These are phyloP conservation scores for Pezicula carpinea DNA, from an alignment of 2,329 filamentous ascomycete species.

Conservation along the genomic window DNA sequence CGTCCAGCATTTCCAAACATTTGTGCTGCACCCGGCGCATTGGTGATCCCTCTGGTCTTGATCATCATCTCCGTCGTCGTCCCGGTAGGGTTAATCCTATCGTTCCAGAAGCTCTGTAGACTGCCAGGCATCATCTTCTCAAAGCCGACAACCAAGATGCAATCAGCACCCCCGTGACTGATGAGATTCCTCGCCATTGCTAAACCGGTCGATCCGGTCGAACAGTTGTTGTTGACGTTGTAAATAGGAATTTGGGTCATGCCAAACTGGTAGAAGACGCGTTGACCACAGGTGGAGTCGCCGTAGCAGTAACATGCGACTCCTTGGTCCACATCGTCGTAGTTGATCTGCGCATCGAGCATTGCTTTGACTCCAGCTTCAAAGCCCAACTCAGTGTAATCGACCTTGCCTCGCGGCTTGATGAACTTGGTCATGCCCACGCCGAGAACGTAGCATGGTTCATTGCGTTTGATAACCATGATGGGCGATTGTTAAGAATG, in stretches of 20 bases:
- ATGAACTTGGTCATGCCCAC: conserved; percentile 99
- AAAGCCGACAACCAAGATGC: conserved; percentile 87
- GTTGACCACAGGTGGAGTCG: conserved; percentile 90
- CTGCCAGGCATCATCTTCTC: conserved; percentile 98
- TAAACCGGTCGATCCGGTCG: conserved; percentile 87
- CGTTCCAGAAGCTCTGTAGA: conserved; percentile 77
- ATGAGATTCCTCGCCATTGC: conserved; percentile 80
- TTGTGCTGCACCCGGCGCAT: conserved; percentile 82
- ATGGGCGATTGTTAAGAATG: conserved; percentile 1
- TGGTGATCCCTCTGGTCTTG: conserved; percentile 73
- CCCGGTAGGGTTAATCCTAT: conserved; percentile 74
- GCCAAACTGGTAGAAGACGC: conserved; percentile 98
- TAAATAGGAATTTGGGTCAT: conserved; percentile 95
- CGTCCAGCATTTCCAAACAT: conserved; percentile 92
- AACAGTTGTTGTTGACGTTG: conserved; percentile 99
- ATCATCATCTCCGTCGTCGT: conserved; percentile 75
- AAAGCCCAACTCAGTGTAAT: conserved; percentile 92
- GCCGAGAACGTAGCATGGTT: conserved; percentile 78
- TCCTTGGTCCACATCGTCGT: conserved; percentile 92
- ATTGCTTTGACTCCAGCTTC: conserved; percentile 64
- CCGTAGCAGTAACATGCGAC: conserved; percentile 98
- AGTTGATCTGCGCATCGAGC: conserved; percentile 79
- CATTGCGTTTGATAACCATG: conserved; percentile 23
- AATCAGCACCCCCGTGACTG: conserved; percentile 75
- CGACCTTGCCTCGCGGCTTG: conserved; percentile 89